phyloP scores from a whole-genome alignment of 129 eudicot species.

The Flaveria linearis region DNA sequence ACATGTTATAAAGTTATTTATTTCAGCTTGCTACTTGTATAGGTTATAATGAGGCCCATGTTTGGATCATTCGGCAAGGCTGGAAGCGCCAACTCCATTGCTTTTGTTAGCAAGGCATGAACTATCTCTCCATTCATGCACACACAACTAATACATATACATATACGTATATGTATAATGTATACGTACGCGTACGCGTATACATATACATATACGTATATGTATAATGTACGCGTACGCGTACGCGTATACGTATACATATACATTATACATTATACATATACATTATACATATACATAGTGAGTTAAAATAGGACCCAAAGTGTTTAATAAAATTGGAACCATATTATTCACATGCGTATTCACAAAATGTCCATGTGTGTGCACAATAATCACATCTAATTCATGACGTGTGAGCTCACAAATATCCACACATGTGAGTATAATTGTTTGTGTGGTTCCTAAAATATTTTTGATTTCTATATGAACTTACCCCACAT shows the following conservation, averaged over 20 bases:
- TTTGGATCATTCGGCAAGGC: conserved; percentile 94
- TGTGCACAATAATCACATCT: background rate
- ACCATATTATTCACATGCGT: background rate
- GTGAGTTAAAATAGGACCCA: background rate
- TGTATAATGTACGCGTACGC: too few relatives aligned
- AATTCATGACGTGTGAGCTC: background rate
- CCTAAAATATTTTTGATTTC: background rate
- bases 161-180: background rate
- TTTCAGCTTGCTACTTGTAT: conserved; percentile 30
- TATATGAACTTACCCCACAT: background rate
- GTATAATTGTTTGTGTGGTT: background rate
- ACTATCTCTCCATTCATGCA: conserved; percentile 18
- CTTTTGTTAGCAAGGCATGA: conserved; percentile 85
- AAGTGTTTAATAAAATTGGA: background rate
- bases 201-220: too few relatives aligned
- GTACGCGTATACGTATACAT: too few relatives aligned
- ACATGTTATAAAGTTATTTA: background rate
- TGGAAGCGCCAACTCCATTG: conserved; percentile 80
- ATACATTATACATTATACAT: too few relatives aligned
- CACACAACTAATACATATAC: background rate
- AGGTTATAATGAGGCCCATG: conserved; percentile 98
- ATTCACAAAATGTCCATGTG: background rate
- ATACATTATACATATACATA: background rate
- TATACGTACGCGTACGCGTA: too few relatives aligned
- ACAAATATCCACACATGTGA: background rate